These are phyloP conservation scores for Cordyceps tenuipes DNA, from an alignment of 2,329 filamentous ascomycete species.

Conservation along the genomic window DNA sequence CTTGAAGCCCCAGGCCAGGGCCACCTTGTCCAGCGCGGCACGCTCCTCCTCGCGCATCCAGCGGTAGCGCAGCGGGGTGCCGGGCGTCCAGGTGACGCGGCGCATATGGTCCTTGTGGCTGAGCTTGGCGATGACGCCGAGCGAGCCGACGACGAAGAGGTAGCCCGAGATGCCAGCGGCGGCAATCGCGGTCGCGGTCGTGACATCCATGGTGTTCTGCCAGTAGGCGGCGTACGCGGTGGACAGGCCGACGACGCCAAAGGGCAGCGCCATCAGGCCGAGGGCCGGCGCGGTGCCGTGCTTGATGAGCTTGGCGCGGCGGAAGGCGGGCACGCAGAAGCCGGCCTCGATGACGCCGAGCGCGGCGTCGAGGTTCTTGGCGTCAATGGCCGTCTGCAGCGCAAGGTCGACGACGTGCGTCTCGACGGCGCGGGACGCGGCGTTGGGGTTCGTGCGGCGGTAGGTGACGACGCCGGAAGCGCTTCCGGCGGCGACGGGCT, in stretches of 20 bases:
- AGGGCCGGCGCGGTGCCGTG: slow-evolving; percentile 52
- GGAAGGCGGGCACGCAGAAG: slow-evolving; percentile 59
- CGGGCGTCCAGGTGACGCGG: slow-evolving; percentile 81
- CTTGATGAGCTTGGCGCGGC: slow-evolving; percentile 57
- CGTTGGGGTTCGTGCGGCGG: slow-evolving; percentile 56
- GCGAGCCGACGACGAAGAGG: slow-evolving; percentile 66
- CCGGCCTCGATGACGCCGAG: slow-evolving; percentile 66
- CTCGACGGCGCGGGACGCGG: slow-evolving; percentile 63
- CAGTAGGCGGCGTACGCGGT: slow-evolving; percentile 36
- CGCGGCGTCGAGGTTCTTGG: slow-evolving; percentile 68
- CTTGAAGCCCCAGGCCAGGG: slow-evolving; percentile 85
- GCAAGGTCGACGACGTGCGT: slow-evolving; percentile 62
- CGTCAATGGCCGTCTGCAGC: slow-evolving; percentile 69
- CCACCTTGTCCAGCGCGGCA: slow-evolving; percentile 76
- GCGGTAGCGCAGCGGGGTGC: slow-evolving; percentile 68
- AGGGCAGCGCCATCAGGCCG: slow-evolving; percentile 50
- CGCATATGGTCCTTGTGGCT: slow-evolving; percentile 94
- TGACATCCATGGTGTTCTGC: slow-evolving; percentile 65
- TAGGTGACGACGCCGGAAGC: slow-evolving; percentile 44
- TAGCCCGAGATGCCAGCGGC: slow-evolving; percentile 80
- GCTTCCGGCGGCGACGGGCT: slow-evolving; percentile 46
- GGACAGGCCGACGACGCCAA: slow-evolving; percentile 63
- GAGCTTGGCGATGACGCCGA: slow-evolving; percentile 76
- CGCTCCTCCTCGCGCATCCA: slow-evolving; percentile 90
- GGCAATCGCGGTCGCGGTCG: slow-evolving; percentile 65